Conservation (phyloP, 2,329 filamentous ascomycete species). For the Xylariaceae sp. region DNA sequence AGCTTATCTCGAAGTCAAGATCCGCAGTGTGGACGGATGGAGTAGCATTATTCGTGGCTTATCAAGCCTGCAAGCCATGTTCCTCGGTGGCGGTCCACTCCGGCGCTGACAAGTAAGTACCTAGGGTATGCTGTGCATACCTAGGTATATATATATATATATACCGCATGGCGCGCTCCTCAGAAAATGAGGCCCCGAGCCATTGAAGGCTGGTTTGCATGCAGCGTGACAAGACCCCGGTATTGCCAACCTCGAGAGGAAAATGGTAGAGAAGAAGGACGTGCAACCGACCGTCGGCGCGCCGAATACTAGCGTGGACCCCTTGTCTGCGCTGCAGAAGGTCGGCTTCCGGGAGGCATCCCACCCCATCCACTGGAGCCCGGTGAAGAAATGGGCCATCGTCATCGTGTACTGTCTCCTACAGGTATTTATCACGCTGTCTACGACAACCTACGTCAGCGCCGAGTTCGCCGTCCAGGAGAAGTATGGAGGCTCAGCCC, state of each 20-base stretch:
- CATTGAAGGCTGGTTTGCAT: constrained; percentile 8
- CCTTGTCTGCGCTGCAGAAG: constrained; percentile 31
- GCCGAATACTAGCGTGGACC: constrained; percentile 19
- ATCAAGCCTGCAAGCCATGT: constrained; percentile 6
- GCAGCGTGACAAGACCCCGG: constrained; percentile 1
- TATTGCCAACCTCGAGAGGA: neutral
- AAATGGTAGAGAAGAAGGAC: constrained; percentile 20
- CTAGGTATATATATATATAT: constrained; percentile 10
- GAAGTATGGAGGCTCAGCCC: constrained; percentile 41
- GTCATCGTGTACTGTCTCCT: constrained; percentile 34
- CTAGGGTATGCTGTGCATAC: no score
- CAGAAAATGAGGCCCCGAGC: constrained; percentile 1
- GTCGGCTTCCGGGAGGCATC: constrained; percentile 30
- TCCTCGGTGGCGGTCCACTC: neutral
- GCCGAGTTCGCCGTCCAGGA: constrained; percentile 42
- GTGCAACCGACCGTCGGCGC: neutral
- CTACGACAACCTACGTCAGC: constrained; percentile 44
- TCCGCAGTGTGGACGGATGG: neutral
- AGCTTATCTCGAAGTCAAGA: constrained; percentile 9
- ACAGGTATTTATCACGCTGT: constrained; percentile 43
- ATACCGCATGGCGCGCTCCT: constrained; percentile 10
- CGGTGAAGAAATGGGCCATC: constrained; percentile 36
- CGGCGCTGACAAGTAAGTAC: no score
- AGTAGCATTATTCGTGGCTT: constrained; percentile 10
- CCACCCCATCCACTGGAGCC: constrained; percentile 36